These are phyloP conservation scores for Serendipita sp. DNA, from an alignment of 1,284 basidiomycete species.

Conservation along the genomic window DNA sequence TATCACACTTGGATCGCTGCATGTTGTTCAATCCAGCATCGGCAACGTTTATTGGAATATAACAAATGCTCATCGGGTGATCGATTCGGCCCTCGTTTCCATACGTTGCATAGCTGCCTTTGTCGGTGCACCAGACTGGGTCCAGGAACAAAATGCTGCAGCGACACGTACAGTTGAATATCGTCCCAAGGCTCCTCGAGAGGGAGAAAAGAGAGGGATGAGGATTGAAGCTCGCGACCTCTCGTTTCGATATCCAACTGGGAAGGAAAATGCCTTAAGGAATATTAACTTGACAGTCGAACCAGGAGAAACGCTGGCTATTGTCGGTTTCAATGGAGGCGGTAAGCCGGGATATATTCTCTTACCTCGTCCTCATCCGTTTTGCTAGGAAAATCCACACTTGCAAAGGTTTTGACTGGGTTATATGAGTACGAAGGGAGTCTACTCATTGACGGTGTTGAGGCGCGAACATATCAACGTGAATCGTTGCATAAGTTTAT, in stretches of 20 bases:
- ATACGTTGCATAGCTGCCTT: neutral
- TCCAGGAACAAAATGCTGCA: neutral
- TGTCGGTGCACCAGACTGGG: neutral
- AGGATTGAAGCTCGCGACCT: conserved; percentile 55
- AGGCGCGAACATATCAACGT: conserved; percentile 47
- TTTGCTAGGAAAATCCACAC: conserved; percentile 30
- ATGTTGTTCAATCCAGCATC: neutral
- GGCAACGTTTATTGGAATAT: neutral
- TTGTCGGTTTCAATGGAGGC: conserved; percentile 54
- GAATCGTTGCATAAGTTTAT: conserved; percentile 54
- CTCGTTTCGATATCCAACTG: conserved; percentile 63
- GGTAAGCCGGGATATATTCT: neutral
- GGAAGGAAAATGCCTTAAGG: conserved; percentile 43
- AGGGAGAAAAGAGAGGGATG: conserved; percentile 31
- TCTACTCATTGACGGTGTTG: conserved; percentile 50
- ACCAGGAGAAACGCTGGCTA: conserved; percentile 63
- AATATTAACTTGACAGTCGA: conserved; percentile 54
- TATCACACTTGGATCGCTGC: neutral
- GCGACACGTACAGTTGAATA: neutral
- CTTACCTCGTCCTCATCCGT: no score
- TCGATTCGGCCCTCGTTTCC: neutral
- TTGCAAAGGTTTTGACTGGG: conserved; percentile 63
- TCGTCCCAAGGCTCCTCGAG: neutral
- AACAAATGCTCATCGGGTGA: neutral
- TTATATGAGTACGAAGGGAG: conserved; percentile 56